Conservation (phyloP, 768 basidiomycete species). For the Lentinula lateritia region DNA sequence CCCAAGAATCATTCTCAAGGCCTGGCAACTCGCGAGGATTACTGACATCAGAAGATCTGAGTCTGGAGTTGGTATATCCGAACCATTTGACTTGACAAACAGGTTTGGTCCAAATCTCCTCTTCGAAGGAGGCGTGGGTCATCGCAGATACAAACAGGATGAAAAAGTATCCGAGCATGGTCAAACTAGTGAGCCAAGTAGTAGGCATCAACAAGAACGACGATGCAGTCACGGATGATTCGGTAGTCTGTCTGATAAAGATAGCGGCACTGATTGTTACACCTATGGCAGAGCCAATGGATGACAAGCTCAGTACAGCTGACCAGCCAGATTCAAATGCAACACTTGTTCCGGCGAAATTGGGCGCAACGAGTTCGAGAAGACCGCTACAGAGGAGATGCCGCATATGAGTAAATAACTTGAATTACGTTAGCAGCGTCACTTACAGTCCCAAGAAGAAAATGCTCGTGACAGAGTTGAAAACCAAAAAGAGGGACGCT, state of each 20-base stretch:
- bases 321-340: constrained; percentile 56
- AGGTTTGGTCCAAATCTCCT: constrained; percentile 47
- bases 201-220: constrained; percentile 39
- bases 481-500: constrained; percentile 42
- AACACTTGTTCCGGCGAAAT: constrained; percentile 34
- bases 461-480: constrained; percentile 37
- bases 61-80: constrained; percentile 10
- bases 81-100: constrained; percentile 61
- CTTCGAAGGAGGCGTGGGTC: constrained; percentile 35
- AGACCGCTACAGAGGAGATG: constrained; percentile 24
- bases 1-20: constrained; percentile 24
- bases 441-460: constrained; percentile 31
- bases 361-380: constrained; percentile 14
- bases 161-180: constrained; percentile 50
- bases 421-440: neutral
- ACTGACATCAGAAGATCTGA: constrained; percentile 3
- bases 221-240: constrained; percentile 42
- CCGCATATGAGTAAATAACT: neutral
- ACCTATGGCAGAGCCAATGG: constrained; percentile 23
- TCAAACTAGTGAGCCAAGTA: constrained; percentile 42
- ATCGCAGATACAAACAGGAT: constrained; percentile 40
- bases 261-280: constrained; percentile 10
- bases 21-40: constrained; percentile 1
- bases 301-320: constrained; percentile 37
- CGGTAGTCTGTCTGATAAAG: constrained; percentile 13